phyloP scores from a whole-genome alignment of 805 yeast species.

The Candida fluviatilis region DNA sequence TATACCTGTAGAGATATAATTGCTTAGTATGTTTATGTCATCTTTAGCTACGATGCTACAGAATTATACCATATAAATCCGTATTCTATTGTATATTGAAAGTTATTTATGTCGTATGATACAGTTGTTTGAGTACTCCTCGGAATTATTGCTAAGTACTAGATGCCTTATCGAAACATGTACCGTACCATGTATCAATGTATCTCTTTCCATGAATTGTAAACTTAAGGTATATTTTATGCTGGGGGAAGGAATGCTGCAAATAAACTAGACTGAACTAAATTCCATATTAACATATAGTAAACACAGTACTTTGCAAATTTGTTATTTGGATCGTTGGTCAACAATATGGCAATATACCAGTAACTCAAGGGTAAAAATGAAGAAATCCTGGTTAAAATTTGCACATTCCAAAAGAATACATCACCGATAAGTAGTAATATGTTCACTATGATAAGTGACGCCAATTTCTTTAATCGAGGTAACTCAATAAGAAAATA shows the following conservation, averaged over 20 bases:
- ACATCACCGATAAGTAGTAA: slow-evolving; percentile 48
- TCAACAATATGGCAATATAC: slow-evolving; percentile 48
- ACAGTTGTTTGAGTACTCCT: no score
- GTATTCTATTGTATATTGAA: no score
- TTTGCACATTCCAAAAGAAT: slow-evolving; percentile 78
- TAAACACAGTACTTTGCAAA: slow-evolving; percentile 21
- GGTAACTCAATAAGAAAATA: slow-evolving; percentile 35
- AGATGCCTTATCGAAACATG: no score
- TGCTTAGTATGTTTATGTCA: no score
- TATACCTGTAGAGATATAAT: no score
- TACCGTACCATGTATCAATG: no score
- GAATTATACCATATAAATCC: no score
- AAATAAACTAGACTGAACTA: slow-evolving; percentile 67
- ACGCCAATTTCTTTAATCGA: slow-evolving; percentile 24
- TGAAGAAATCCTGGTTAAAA: slow-evolving; percentile 72
- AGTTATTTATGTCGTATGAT: no score
- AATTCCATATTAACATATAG: slow-evolving; percentile 59
- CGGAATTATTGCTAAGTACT: no score
- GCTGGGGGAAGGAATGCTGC: slow-evolving; percentile 94
- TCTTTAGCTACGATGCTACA: no score
- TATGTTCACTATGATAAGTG: slow-evolving; percentile 40
- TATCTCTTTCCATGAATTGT: no score
- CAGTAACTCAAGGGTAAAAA: slow-evolving; percentile 75
- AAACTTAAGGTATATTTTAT: no score
- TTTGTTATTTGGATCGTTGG: slow-evolving; percentile 5